Evolutionary conservation across 1,284 basidiomycete species (phyloP).

Genomic region (Sutorius eximius): DNA sequence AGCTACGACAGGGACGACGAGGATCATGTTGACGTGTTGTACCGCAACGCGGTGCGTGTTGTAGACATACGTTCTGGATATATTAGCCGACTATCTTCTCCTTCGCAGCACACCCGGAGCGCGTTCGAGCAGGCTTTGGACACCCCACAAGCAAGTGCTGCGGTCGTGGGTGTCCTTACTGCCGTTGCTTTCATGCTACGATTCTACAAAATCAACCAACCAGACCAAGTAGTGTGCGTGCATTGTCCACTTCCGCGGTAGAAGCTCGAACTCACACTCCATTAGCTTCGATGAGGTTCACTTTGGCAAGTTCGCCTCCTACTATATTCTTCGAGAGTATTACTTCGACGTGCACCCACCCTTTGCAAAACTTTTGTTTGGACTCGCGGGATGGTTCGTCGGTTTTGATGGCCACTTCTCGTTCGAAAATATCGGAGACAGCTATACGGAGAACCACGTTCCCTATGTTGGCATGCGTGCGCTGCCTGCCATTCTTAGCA

Average conservation of each 20-base stretch:
- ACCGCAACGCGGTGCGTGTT: constrained; percentile 30
- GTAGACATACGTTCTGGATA: neutral
- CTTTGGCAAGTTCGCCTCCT: constrained; percentile 92
- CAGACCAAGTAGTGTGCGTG: constrained; percentile 90
- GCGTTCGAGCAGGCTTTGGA: constrained; percentile 61
- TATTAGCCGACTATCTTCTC: constrained; percentile 4
- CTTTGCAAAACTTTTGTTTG: constrained; percentile 91
- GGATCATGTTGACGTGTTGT: constrained; percentile 36
- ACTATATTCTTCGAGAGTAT: constrained; percentile 90
- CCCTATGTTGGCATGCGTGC: constrained; percentile 94
- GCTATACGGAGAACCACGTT: constrained; percentile 83
- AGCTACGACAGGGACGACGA: constrained; percentile 37
- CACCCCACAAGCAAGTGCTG: constrained; percentile 55
- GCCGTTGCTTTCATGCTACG: constrained; percentile 76
- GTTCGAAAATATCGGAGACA: constrained; percentile 96
- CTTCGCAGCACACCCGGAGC: constrained; percentile 50
- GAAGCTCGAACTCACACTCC: constrained; percentile 2
- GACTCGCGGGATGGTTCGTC: constrained; percentile 91
- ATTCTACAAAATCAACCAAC: constrained; percentile 93
- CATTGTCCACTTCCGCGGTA: neutral
- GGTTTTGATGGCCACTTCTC: constrained; percentile 94
- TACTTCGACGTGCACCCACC: constrained; percentile 99
- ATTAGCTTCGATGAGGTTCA: constrained; percentile 94
- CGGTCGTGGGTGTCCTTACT: constrained; percentile 65
- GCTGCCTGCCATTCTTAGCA: constrained; percentile 88